Percentiles rank a stretch among this genome's conserved stretches.
Conservation (phyloP, 164 flowering plant species). For the Saururus chinensis region DNA sequence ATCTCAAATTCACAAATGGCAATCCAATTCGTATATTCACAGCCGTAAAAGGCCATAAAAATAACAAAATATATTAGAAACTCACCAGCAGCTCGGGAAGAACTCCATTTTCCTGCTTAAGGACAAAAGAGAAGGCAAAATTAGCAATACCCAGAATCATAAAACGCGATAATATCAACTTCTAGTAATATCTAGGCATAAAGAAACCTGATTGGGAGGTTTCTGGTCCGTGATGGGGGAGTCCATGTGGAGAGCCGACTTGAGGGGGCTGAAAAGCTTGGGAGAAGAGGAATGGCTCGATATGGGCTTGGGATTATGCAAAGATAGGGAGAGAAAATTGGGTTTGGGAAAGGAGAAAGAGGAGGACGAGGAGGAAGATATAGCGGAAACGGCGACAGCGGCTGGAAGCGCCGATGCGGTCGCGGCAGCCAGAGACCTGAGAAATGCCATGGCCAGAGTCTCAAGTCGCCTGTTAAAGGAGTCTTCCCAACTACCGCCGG, state of each 20-base stretch:
- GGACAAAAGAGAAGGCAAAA: too few species aligned
- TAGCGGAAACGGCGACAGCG: not conserved
- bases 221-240: not conserved
- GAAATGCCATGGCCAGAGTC: not conserved
- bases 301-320: not conserved
- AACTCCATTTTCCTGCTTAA: constrained; percentile 29
- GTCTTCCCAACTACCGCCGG: not conserved
- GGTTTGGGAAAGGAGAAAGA: not conserved
- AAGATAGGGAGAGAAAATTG: not conserved
- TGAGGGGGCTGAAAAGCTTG: not conserved
- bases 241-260: not conserved
- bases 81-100: constrained; percentile 76
- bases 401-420: not conserved
- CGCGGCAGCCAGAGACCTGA: not conserved
- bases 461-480: not conserved
- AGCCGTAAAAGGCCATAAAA: not conserved
- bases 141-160: not conserved
- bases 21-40: not conserved
- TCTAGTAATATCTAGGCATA: too few species aligned
- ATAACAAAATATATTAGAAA: not conserved
- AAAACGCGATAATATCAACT: not conserved
- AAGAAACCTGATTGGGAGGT: not conserved
- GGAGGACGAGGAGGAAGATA: not conserved
- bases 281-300: not conserved
- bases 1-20: not conserved